phyloP scores from a whole-genome alignment of 306 rosid genomes.

The Trichosanthes truncata region DNA sequence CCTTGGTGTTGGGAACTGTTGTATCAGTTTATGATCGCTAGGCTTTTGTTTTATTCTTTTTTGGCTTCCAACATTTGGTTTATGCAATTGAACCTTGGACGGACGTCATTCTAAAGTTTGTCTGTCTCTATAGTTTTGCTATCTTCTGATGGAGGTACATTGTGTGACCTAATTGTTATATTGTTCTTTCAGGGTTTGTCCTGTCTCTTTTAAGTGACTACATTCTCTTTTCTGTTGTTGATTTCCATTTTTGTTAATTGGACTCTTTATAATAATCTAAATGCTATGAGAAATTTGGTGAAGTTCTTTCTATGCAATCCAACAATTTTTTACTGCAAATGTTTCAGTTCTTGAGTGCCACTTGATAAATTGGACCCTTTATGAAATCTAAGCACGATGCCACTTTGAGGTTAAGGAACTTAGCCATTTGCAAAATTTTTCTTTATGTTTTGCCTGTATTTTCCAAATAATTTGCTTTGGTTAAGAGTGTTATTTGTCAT shows the following conservation, averaged over 20 bases:
- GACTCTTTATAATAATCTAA: background rate
- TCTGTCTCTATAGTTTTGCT: background rate
- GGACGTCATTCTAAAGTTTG: background rate
- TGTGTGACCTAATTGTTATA: background rate
- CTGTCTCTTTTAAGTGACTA: background rate
- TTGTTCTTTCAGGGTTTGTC: background rate
- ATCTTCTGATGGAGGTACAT: background rate
- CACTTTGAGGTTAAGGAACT: background rate
- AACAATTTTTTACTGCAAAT: background rate
- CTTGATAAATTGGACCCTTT: background rate
- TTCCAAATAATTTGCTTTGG: background rate
- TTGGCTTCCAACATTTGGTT: background rate
- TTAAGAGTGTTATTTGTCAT: background rate
- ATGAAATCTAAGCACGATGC: background rate
- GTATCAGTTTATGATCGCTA: background rate
- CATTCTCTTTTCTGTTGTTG: background rate
- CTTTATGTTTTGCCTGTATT: background rate
- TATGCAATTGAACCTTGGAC: background rate
- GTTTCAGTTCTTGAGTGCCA: background rate
- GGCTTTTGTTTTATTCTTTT: background rate
- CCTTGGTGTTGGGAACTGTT: background rate
- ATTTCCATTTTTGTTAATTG: constrained; percentile 2
- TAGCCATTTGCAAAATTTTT: background rate
- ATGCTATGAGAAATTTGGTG: background rate
- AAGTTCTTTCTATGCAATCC: background rate